These are phyloP conservation scores for Spizellomyces sp. DNA, from an alignment of 192 early-diverging fungal genomes.

Conservation along the genomic window DNA sequence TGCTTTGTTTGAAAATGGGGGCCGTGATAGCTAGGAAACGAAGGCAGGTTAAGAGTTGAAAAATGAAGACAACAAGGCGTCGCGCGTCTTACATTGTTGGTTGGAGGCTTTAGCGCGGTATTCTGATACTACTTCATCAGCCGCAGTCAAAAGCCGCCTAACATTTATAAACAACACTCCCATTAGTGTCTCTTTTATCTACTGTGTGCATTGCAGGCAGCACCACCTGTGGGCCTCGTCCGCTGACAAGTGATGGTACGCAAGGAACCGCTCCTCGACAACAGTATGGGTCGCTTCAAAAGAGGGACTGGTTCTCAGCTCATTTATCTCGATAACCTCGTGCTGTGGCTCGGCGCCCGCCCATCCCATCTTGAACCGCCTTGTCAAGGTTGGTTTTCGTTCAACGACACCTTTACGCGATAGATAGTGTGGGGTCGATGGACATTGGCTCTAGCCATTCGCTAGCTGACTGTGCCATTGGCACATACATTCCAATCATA, in stretches of 20 bases:
- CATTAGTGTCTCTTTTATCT: no score
- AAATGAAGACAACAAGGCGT: not conserved
- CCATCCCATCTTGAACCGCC: not conserved
- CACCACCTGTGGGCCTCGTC: conserved; percentile 29
- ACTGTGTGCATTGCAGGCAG: not conserved
- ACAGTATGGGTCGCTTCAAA: not conserved
- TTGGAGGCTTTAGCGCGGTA: not conserved
- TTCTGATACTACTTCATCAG: conserved; percentile 23
- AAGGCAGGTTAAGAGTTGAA: not conserved
- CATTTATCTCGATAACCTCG: conserved; percentile 19
- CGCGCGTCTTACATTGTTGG: not conserved
- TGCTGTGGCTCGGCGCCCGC: conserved; percentile 7
- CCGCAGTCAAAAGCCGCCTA: conserved; percentile 33
- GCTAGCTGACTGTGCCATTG: no score
- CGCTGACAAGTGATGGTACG: conserved; percentile 29
- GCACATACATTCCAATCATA: no score
- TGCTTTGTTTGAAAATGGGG: conserved; percentile 13
- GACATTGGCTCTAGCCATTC: no score
- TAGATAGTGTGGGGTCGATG: no score
- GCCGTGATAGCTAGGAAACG: not conserved
- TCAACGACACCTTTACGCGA: no score
- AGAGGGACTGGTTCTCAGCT: conserved; percentile 13
- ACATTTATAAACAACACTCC: no score
- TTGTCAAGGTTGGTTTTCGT: no score
- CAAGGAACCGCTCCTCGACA: conserved; percentile 25